These are phyloP conservation scores for Inga oerstediana DNA, from an alignment of 306 rosid genomes.

Conservation along the genomic window DNA sequence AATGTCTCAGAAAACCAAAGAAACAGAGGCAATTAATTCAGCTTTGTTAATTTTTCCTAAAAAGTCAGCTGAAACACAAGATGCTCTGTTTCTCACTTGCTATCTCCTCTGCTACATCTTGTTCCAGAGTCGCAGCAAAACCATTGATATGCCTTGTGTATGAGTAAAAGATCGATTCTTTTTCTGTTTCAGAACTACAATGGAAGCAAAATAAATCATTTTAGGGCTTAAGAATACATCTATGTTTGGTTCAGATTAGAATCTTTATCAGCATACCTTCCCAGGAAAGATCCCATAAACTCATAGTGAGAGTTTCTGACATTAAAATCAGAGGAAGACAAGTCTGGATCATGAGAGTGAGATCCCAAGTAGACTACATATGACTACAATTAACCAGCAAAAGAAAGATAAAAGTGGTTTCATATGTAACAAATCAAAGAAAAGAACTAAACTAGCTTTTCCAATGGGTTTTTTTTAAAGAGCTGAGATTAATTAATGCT, in stretches of 20 bases:
- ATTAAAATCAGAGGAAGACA: slow-evolving; percentile 46
- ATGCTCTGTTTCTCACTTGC: slow-evolving; percentile 45
- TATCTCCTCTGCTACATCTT: slow-evolving; percentile 65
- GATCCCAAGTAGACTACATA: slow-evolving; percentile 89
- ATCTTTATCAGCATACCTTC: slow-evolving; percentile 46
- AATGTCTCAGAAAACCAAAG: no score
- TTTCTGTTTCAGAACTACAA: slow-evolving; percentile 52
- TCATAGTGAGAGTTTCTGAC: slow-evolving; percentile 66
- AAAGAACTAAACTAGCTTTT: not conserved
- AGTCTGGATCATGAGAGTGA: slow-evolving; percentile 62
- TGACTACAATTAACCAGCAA: slow-evolving; percentile 47
- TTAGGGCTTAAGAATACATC: no score
- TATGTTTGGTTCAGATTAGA: not conserved
- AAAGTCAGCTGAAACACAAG: not conserved
- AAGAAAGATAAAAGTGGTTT: not conserved
- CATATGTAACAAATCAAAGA: not conserved
- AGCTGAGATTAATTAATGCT: no score
- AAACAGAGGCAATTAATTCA: no score
- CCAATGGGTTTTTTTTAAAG: no score
- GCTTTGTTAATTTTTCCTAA: no score
- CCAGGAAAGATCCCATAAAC: slow-evolving; percentile 77
- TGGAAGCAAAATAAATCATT: not conserved
- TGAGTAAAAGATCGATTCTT: slow-evolving; percentile 75
- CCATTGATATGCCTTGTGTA: slow-evolving; percentile 93
- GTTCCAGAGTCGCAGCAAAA: slow-evolving; percentile 84